Conservation (phyloP, 148 eudicot species). For the Amaranthus palmeri region DNA sequence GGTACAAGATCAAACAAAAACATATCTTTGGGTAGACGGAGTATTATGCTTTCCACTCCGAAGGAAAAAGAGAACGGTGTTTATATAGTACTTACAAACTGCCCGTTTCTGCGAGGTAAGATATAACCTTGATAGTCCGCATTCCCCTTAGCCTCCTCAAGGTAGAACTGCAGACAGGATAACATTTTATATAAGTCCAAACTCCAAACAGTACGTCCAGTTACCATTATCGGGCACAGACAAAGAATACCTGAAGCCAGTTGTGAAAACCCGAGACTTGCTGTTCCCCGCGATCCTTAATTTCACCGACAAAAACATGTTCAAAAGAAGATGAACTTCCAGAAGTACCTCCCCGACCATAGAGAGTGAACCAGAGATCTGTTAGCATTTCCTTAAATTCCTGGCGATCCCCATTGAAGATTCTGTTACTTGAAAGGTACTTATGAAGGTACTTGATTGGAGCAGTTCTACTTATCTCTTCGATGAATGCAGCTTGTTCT, state of each 20-base stretch:
- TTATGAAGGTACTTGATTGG: slow-evolving; percentile 85
- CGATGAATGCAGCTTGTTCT: slow-evolving; percentile 83
- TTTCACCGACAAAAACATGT: slow-evolving; percentile 99
- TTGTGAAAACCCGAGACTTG: slow-evolving; percentile 94
- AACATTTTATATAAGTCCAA: background rate
- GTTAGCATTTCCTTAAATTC: slow-evolving; percentile 67
- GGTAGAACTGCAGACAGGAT: slow-evolving; percentile 61
- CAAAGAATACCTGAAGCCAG: slow-evolving; percentile 79
- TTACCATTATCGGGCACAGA: background rate
- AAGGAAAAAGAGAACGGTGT: background rate
- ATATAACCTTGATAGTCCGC: slow-evolving; percentile 96
- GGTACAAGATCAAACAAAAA: no score
- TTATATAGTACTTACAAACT: slow-evolving; percentile 45
- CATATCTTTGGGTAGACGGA: no score
- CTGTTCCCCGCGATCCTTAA: slow-evolving; percentile 66
- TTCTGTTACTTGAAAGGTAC: slow-evolving; percentile 53
- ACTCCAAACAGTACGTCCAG: background rate
- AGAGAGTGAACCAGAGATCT: slow-evolving; percentile 83
- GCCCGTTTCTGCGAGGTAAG: slow-evolving; percentile 75
- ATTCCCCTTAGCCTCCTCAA: slow-evolving; percentile 89
- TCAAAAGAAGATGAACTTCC: slow-evolving; percentile 87
- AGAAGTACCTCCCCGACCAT: slow-evolving; percentile 81
- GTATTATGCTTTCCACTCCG: no score
- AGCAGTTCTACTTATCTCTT: slow-evolving; percentile 96
- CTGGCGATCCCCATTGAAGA: slow-evolving; percentile 39